These are phyloP conservation scores for Saksenaea oblongispora DNA, from an alignment of 371 early-diverging fungal genomes.

Conservation along the genomic window DNA sequence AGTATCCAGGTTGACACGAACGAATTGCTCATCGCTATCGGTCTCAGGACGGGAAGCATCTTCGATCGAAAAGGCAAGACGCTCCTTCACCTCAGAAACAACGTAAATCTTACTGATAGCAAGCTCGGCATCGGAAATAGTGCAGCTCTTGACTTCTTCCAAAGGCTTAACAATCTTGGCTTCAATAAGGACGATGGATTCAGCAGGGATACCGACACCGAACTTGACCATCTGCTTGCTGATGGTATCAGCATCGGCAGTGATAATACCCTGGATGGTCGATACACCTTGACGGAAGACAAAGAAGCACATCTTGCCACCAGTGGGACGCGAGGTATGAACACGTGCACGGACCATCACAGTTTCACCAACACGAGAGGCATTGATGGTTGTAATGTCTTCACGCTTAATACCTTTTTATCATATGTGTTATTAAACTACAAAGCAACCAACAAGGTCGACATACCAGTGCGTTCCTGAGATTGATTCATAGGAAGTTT, in stretches of 20 bases:
- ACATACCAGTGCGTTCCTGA: conserved; percentile 63
- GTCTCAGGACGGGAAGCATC: conserved; percentile 91
- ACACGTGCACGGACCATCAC: conserved; percentile 90
- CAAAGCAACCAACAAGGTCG: neutral
- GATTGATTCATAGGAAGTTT: conserved; percentile 88
- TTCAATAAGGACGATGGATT: conserved; percentile 89
- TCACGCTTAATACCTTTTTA: conserved; percentile 50
- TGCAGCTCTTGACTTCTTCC: conserved; percentile 91
- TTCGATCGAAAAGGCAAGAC: conserved; percentile 95
- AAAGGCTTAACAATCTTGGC: conserved; percentile 79
- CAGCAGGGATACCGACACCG: conserved; percentile 78
- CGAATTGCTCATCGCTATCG: conserved; percentile 73
- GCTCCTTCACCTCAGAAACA: conserved; percentile 75
- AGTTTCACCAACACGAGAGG: conserved; percentile 67
- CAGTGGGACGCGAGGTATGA: conserved; percentile 86
- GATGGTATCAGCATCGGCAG: conserved; percentile 68
- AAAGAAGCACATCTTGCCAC: conserved; percentile 91
- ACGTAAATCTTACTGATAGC: conserved; percentile 75
- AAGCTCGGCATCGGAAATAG: conserved; percentile 89
- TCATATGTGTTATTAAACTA: neutral
- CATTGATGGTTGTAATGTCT: conserved; percentile 59
- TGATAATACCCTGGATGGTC: conserved; percentile 87
- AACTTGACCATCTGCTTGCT: conserved; percentile 97
- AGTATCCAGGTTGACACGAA: conserved; percentile 89
- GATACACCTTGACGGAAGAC: conserved; percentile 85